Evolutionary conservation across 441 rosid species (phyloP), one percentile per base, ranked within the genome.

Genomic region (Viola pubescens): DNA sequence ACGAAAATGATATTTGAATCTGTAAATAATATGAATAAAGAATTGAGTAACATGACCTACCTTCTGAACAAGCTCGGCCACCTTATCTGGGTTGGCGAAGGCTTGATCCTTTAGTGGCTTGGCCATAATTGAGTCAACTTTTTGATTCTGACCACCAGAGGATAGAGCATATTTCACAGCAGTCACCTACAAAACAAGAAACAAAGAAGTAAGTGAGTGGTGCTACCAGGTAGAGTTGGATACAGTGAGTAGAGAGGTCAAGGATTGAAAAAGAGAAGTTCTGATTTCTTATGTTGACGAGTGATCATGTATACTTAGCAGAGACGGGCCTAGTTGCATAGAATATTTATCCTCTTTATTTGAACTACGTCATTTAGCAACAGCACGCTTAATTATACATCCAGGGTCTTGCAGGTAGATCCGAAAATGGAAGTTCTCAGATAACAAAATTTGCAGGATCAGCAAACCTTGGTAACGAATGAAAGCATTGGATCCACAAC

Each of bases 401-500:
- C 53, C 9, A 50, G 54, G 13, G 48, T 48, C 9, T 52, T 47
- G 59, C n/a, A 59, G 9, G 26, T 6, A 52, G 11, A 56, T 56
- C 53, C 19, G 37, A 44, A 39, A 58, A n/a, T 41, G 12, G 5
- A 39, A 8, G 47, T 59, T 37, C 13, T 37, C 44, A 10, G 38
- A 44, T 16, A 46, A 37, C 54, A 53, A 60, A 55, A 58, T 46
- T 46, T 46, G 3, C 4, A 46, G 49, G n/a, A 46, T 46, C 54
- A 76, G 61, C 63, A 19, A 64, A 92, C 98, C 96, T 94, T 89
- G 72, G 97, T 77, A 16, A 79, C 89, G 77, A 89, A 89, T 14
- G 96, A 88, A 71, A 94, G 97, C 95, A 94, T 82, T 61, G 98
- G 96, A 77, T 94, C 98, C 65, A 89, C 97, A 55, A 89, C 87